Evolutionary conservation across 2,329 filamentous ascomycete genomes (phyloP).

Genomic region (Plectosphaerella sp.): DNA sequence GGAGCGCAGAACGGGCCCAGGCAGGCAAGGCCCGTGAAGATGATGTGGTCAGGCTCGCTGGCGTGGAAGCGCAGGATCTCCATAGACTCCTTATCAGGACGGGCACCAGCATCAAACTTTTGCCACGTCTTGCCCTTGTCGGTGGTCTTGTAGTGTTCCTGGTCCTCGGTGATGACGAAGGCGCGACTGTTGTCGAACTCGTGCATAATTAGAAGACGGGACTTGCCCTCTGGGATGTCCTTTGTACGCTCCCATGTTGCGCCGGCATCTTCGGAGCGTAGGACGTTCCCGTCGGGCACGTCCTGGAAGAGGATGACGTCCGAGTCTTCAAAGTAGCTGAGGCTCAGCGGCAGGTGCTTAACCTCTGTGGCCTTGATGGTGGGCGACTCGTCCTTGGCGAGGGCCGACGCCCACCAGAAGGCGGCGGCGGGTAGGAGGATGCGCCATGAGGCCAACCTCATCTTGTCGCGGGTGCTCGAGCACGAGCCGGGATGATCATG

Average conservation of each 20-base stretch:
- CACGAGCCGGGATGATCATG: constrained; percentile 30
- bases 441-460: constrained; percentile 49
- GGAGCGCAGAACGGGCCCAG: constrained; percentile 59
- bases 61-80: constrained; percentile 73
- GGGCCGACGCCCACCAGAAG: constrained; percentile 28
- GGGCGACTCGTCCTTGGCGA: constrained; percentile 58
- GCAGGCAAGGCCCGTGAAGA: constrained; percentile 76
- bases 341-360: constrained; percentile 58
- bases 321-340: constrained; percentile 90
- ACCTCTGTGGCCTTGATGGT: constrained; percentile 62
- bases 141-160: constrained; percentile 75
- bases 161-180: constrained; percentile 68
- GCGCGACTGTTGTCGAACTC: constrained; percentile 74
- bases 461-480: constrained; percentile 35
- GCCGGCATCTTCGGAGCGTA: constrained; percentile 78
- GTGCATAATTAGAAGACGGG: constrained; percentile 67
- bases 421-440: constrained; percentile 44
- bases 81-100: constrained; percentile 49
- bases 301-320: constrained; percentile 77
- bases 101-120: constrained; percentile 60
- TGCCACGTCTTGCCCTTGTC: constrained; percentile 81
- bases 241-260: constrained; percentile 66
- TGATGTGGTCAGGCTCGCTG: constrained; percentile 74
- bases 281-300: constrained; percentile 57
- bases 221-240: constrained; percentile 59